phyloP scores from a whole-genome alignment of 352 stramenopile species.

The Phytopythium ostracodes region DNA sequence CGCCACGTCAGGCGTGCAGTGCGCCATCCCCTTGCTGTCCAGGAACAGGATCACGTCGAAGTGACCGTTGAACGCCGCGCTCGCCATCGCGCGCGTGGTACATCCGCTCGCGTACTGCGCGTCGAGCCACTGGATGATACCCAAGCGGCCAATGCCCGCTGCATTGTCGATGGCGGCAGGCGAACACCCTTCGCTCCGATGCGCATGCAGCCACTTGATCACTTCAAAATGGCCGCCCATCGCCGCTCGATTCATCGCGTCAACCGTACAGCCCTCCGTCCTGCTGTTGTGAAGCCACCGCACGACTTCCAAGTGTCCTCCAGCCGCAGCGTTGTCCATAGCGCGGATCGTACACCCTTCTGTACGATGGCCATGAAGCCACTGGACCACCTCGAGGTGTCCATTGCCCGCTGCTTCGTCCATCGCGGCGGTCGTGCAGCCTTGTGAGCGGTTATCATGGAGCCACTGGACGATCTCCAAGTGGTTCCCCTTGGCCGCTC shows the following conservation, averaged over 20 bases:
- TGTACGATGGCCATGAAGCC: constrained; percentile 17
- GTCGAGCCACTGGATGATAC: constrained; percentile 31
- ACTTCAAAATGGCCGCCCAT: too few species aligned
- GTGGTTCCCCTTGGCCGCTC: constrained; percentile 15
- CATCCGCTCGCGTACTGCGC: constrained; percentile 19
- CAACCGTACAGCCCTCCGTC: background rate
- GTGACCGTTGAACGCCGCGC: too few species aligned
- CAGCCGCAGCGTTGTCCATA: constrained; percentile 32
- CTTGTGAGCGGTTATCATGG: constrained; percentile 11
- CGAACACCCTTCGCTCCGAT: too few species aligned
- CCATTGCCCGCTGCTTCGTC: constrained; percentile 19
- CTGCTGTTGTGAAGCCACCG: constrained; percentile 19
- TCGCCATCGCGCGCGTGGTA: constrained; percentile 18
- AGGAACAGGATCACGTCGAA: too few species aligned
- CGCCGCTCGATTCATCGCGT: too few species aligned
- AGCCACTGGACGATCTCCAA: constrained; percentile 9
- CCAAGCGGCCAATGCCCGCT: constrained; percentile 16
- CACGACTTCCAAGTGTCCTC: constrained; percentile 30
- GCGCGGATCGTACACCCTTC: constrained; percentile 31
- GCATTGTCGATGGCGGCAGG: constrained; percentile 19
- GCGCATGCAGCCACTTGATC: too few species aligned
- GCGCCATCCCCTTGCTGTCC: too few species aligned
- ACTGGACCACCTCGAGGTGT: constrained; percentile 24
- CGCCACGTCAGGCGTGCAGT: too few species aligned
- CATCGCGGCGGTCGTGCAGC: constrained; percentile 19